A percentile compares a stretch with the other conserved stretches of the same genome.
These are phyloP conservation scores for Immersiella caudata DNA, from an alignment of 495 filamentous ascomycete genomes.

Conservation along the genomic window DNA sequence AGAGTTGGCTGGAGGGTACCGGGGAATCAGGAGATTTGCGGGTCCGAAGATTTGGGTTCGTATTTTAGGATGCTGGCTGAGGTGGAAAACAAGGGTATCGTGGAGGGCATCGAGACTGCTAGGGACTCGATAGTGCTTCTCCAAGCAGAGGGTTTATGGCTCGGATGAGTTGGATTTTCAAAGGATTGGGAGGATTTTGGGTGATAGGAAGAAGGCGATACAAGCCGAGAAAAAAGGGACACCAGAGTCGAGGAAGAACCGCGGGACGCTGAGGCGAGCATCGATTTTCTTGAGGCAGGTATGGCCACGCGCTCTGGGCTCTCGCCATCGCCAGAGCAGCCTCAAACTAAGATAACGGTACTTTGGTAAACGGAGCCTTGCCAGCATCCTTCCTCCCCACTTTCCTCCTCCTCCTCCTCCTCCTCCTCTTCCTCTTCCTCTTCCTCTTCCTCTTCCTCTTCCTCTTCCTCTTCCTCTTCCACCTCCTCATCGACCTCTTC, in stretches of 20 bases:
- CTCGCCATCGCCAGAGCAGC: no score
- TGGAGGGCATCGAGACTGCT: not conserved
- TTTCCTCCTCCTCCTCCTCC: no score
- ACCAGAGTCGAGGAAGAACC: no score
- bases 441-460: no score
- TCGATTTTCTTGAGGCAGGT: no score
- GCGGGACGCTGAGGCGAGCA: no score
- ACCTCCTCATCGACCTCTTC: not conserved
- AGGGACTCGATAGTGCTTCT: slow-evolving; percentile 17
- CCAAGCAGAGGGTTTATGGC: slow-evolving; percentile 32
- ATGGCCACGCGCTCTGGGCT: no score
- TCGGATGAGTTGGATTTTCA: slow-evolving; percentile 18
- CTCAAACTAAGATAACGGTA: not conserved
- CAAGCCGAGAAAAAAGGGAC: no score
- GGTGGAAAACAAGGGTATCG: slow-evolving; percentile 18
- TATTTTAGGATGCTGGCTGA: slow-evolving; percentile 17
- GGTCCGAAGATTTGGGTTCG: slow-evolving; percentile 10
- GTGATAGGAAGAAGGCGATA: no score
- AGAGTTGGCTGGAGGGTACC: not conserved
- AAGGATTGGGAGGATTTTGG: not conserved
- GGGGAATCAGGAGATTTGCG: not conserved
- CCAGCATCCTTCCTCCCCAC: not conserved
- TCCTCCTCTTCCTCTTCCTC: not conserved
- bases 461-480: no score
- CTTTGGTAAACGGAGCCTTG: not conserved